Conservation (phyloP, 768 basidiomycete species). For the Coprinellus aureogranulatus region DNA sequence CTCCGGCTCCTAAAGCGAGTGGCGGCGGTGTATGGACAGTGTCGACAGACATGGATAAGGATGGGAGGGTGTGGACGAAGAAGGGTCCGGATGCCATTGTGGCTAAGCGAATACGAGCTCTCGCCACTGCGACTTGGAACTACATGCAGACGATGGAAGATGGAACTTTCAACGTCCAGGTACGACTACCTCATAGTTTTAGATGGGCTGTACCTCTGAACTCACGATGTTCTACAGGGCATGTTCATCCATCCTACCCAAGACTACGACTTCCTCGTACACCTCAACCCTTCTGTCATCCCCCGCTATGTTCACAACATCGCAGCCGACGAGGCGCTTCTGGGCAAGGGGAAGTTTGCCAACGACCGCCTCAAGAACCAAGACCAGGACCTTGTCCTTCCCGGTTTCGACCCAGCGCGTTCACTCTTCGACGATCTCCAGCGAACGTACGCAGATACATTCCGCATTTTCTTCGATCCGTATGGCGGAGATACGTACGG, state of each 20-base stretch:
- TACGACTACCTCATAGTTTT: constrained; percentile 25
- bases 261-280: constrained; percentile 84
- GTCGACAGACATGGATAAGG: constrained; percentile 71
- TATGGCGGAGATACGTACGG: constrained; percentile 79
- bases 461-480: constrained; percentile 81
- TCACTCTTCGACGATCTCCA: constrained; percentile 71
- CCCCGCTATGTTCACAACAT: constrained; percentile 78
- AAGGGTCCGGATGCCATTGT: constrained; percentile 65
- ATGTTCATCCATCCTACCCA: constrained; percentile 81
- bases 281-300: constrained; percentile 61
- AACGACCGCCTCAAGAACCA: constrained; percentile 36
- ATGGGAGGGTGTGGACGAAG: constrained; percentile 76
- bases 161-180: constrained; percentile 57
- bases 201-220: not conserved
- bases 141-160: constrained; percentile 52
- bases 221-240: constrained; percentile 43
- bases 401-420: constrained; percentile 80
- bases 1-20: constrained; percentile 4
- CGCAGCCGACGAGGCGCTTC: constrained; percentile 44
- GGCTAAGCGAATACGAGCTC: constrained; percentile 65
- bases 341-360: constrained; percentile 46
- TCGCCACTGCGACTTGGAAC: constrained; percentile 75
- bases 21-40: constrained; percentile 64
- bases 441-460: constrained; percentile 71
- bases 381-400: constrained; percentile 35